Conservation (phyloP, 805 yeast species). For the Yamadazyma akitaensis region DNA sequence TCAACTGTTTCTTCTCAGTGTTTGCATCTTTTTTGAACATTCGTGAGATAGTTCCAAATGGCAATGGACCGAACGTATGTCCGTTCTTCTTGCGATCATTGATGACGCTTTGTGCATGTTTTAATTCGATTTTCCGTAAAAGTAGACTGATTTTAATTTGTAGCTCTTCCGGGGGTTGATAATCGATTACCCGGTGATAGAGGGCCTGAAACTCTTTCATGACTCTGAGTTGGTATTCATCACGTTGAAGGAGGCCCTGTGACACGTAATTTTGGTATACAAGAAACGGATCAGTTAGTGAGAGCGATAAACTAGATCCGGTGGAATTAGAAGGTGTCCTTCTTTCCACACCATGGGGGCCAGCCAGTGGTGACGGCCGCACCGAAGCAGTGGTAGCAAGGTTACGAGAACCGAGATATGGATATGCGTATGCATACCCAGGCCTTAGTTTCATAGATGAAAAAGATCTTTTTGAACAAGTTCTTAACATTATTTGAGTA, state of each 20-base stretch:
- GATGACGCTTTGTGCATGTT: conserved; percentile 24
- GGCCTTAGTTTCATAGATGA: background rate
- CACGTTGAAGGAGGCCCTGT: conserved; percentile 50
- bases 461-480: background rate
- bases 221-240: conserved; percentile 58
- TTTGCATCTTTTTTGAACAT: conserved; percentile 31
- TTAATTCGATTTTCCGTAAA: conserved; percentile 30
- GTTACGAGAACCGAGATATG: background rate
- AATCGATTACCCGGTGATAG: conserved; percentile 56
- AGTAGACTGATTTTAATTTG: conserved; percentile 41
- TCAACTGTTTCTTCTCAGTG: conserved; percentile 36
- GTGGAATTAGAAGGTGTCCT: conserved; percentile 22
- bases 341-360: conserved; percentile 40
- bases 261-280: conserved; percentile 53
- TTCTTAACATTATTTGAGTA: background rate
- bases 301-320: conserved; percentile 13
- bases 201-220: conserved; percentile 61
- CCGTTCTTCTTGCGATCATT: conserved; percentile 5
- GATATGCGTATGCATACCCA: background rate
- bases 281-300: conserved; percentile 61
- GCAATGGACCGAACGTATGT: conserved; percentile 10
- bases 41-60: conserved; percentile 1
- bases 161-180: conserved; percentile 51
- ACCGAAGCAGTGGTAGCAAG: background rate
- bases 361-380: conserved; percentile 14